phyloP scores from a whole-genome alignment of 345 rosid species.

The Psidium guajava region DNA sequence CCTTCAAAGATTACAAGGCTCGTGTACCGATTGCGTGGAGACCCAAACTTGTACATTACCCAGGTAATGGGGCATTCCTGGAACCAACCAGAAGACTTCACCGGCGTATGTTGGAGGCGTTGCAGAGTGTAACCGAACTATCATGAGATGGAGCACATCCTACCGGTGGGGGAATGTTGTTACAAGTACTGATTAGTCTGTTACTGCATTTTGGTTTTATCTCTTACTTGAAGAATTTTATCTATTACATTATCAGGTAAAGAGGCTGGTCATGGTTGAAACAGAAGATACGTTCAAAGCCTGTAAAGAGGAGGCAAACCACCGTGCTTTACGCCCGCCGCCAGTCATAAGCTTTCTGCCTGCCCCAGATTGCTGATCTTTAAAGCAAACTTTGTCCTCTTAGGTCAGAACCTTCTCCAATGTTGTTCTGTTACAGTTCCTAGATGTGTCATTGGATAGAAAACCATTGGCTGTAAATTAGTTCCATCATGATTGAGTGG shows the following conservation, averaged over 20 bases:
- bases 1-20: conserved; percentile 36
- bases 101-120: conserved; percentile 26
- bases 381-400: background rate
- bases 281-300: conserved; percentile 31
- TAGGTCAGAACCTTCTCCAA: background rate
- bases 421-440: background rate
- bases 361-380: background rate
- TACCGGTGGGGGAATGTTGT: conserved; percentile 21
- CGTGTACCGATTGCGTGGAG: conserved; percentile 36
- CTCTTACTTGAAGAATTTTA: background rate
- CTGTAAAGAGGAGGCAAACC: conserved; percentile 13
- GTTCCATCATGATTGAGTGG: background rate
- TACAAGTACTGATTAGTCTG: conserved; percentile 12
- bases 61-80: conserved; percentile 35
- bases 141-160: conserved; percentile 19
- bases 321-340: conserved; percentile 13
- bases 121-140: conserved; percentile 26
- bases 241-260: conserved; percentile 14
- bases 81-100: conserved; percentile 34
- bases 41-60: conserved; percentile 22
- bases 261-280: conserved; percentile 26
- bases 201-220: background rate
- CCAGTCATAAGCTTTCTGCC: conserved; percentile 14
- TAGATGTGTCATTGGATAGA: background rate
- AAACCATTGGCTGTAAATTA: background rate